Evolutionary conservation across 768 basidiomycete species (phyloP).

Genomic region (Suillus weaverae): DNA sequence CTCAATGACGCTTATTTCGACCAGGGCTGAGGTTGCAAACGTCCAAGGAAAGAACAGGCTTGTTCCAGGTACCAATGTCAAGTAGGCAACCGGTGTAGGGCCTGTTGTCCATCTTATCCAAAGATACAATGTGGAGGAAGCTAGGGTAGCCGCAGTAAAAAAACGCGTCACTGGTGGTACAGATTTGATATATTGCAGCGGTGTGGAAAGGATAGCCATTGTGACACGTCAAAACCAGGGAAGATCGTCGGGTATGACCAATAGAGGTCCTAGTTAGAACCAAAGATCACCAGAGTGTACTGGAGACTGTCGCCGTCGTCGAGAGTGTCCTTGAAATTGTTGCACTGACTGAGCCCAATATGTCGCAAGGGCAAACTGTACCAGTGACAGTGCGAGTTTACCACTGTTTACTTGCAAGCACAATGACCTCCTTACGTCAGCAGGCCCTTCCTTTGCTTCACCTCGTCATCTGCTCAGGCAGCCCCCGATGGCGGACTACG

Average conservation of each 20-base stretch:
- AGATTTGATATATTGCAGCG: conserved; percentile 64
- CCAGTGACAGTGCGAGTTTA: conserved; percentile 19
- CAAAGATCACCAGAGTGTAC: not conserved
- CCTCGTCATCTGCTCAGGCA: conserved; percentile 19
- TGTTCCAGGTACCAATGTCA: conserved; percentile 79
- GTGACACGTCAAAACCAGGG: not conserved
- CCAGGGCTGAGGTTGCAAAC: conserved; percentile 82
- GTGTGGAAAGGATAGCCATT: conserved; percentile 80
- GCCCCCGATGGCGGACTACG: conserved; percentile 80
- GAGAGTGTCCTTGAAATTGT: conserved; percentile 1
- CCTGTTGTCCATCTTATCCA: conserved; percentile 61
- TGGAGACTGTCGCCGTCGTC: not conserved
- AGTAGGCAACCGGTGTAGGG: conserved; percentile 54
- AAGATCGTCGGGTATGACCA: conserved; percentile 1
- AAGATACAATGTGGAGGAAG: conserved; percentile 58
- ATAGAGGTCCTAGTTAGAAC: not conserved
- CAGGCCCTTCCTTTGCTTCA: conserved; percentile 14
- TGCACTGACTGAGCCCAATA: conserved; percentile 1
- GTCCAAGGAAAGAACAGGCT: conserved; percentile 92
- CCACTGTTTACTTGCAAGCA: conserved; percentile 21
- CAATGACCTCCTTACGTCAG: conserved; percentile 32
- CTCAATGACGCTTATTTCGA: conserved; percentile 83
- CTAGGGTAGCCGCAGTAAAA: conserved; percentile 62
- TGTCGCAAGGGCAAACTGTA: conserved; percentile 3
- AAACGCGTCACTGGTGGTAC: conserved; percentile 79